Percentiles rank a stretch among this genome's conserved stretches.
Conservation (phyloP, 1,284 basidiomycete species). For the Ustilago vetiveriae region DNA sequence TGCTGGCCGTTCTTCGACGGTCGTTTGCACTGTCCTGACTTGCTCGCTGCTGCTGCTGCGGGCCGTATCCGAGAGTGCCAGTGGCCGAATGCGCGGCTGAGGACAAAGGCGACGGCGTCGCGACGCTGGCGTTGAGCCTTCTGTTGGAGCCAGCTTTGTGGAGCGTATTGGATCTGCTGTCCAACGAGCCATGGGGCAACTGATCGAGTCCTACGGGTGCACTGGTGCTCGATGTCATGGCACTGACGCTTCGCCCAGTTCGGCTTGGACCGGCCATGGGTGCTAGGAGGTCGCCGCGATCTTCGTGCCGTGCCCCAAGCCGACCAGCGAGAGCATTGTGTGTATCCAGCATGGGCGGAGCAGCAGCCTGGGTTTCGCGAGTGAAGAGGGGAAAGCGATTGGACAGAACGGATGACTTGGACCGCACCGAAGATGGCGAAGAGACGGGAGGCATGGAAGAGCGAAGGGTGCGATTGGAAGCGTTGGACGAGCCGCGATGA, state of each 20-base stretch:
- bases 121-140: constrained; percentile 9
- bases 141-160: constrained; percentile 26
- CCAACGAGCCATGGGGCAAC: constrained; percentile 15
- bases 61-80: constrained; percentile 8
- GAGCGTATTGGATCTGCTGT: constrained; percentile 10
- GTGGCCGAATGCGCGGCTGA: constrained; percentile 13
- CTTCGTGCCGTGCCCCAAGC: constrained; percentile 50
- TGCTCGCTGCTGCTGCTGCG: constrained; percentile 17
- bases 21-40: constrained; percentile 13
- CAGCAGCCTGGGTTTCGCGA: constrained; percentile 37
- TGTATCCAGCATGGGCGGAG: constrained; percentile 56
- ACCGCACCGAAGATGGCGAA: constrained; percentile 48
- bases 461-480: constrained; percentile 47
- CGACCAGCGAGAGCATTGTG: constrained; percentile 56
- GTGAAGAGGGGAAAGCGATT: constrained; percentile 39
- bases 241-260: constrained; percentile 21
- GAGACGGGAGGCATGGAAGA: constrained; percentile 31
- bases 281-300: constrained; percentile 33
- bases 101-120: constrained; percentile 21
- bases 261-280: constrained; percentile 30
- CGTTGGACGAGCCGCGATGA: constrained; percentile 37
- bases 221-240: constrained; percentile 40
- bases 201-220: constrained; percentile 39
- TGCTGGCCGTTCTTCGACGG: constrained; percentile 39
- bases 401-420: constrained; percentile 43